Evolutionary conservation across 2,329 filamentous ascomycete species (phyloP).

Genomic region (Alternaria sp.): DNA sequence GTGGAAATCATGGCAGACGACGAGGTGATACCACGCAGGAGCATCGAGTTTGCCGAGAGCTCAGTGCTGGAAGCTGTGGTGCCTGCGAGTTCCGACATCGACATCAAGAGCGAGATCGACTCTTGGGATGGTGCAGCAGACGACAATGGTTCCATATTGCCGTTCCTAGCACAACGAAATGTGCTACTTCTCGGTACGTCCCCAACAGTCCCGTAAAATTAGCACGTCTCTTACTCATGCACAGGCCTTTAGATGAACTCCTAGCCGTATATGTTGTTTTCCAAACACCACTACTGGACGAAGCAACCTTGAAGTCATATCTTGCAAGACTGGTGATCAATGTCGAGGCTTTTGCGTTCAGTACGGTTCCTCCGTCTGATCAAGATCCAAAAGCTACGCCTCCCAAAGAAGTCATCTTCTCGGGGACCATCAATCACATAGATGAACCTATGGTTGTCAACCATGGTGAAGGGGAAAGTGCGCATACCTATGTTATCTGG

Average conservation of each 20-base stretch:
- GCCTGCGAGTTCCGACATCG: slow-evolving; percentile 43
- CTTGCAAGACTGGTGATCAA: slow-evolving; percentile 69
- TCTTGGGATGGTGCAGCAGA: slow-evolving; percentile 54
- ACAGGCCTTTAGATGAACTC: slow-evolving; percentile 71
- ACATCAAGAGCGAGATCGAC: slow-evolving; percentile 49
- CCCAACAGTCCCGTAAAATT: slow-evolving; percentile 40
- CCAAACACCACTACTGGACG: slow-evolving; percentile 66
- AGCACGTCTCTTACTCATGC: slow-evolving; percentile 58
- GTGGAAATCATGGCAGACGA: slow-evolving; percentile 25
- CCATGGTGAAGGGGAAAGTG: slow-evolving; percentile 29
- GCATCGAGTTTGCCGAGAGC: slow-evolving; percentile 47
- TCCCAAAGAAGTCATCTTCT: slow-evolving; percentile 65
- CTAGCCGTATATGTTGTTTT: slow-evolving; percentile 73
- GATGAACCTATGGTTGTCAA: slow-evolving; percentile 41
- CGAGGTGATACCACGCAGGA: slow-evolving; percentile 36
- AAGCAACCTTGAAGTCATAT: slow-evolving; percentile 63
- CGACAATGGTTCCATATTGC: slow-evolving; percentile 57
- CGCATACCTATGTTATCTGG: slow-evolving; percentile 49
- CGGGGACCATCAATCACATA: slow-evolving; percentile 43
- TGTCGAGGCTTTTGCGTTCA: slow-evolving; percentile 69
- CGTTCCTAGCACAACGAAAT: slow-evolving; percentile 67
- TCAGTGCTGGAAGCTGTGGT: slow-evolving; percentile 49
- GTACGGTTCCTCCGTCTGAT: slow-evolving; percentile 54
- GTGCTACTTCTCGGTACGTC: slow-evolving; percentile 74
- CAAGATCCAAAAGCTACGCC: slow-evolving; percentile 45